A percentile compares a stretch with the other conserved stretches of the same genome.
Evolutionary conservation across 768 basidiomycete genomes (phyloP).

Genomic region (Paxillus ammoniavirescens): DNA sequence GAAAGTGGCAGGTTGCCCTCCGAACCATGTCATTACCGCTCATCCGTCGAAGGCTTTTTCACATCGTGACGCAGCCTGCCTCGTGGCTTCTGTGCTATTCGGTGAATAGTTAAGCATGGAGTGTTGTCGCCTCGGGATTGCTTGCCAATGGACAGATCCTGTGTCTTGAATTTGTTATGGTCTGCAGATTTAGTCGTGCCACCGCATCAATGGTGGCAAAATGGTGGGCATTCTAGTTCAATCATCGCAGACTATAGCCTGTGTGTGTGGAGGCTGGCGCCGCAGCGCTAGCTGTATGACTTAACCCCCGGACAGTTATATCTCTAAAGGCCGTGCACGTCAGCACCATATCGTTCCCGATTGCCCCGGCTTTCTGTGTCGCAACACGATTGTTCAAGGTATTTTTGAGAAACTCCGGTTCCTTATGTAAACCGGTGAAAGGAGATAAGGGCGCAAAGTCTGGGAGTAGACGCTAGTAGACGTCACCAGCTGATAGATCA

Average conservation of each 20-base stretch:
- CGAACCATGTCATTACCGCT: not conserved
- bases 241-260: not conserved
- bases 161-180: not conserved
- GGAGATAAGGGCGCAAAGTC: too few species aligned
- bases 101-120: not conserved
- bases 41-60: not conserved
- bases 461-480: too few species aligned
- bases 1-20: not conserved
- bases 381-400: too few species aligned
- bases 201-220: not conserved
- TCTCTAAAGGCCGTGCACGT: too few species aligned
- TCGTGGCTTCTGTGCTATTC: not conserved
- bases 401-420: too few species aligned
- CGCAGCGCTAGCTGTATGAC: too few species aligned
- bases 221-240: not conserved
- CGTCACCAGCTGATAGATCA: too few species aligned
- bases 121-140: not conserved
- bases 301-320: too few species aligned
- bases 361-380: too few species aligned
- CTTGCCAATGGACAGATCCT: not conserved
- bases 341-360: too few species aligned
- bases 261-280: too few species aligned
- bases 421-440: too few species aligned
- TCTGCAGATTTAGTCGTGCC: not conserved
- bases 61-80: not conserved